Conservation (phyloP, 2,329 filamentous ascomycete species). For the Dactylellina parvicollis region DNA sequence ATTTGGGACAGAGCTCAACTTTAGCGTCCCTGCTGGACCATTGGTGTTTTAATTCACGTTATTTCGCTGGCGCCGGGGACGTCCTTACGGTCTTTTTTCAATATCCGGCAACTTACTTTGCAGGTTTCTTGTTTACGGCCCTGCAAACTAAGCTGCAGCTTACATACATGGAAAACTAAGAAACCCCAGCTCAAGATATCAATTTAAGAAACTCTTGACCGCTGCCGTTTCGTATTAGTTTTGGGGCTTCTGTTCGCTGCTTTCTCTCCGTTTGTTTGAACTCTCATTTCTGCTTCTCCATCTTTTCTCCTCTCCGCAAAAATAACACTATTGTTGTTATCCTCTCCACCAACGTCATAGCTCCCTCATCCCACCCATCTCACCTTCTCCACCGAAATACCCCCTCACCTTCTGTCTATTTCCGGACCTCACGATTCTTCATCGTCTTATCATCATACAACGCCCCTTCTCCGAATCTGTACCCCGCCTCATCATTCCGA, state of each 20-base stretch:
- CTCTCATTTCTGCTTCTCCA: not conserved
- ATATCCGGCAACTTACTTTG: not conserved
- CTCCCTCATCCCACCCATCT: not conserved
- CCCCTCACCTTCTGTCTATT: not conserved
- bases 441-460: not conserved
- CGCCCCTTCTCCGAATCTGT: not conserved
- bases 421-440: not conserved
- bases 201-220: no score
- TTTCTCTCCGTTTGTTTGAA: not conserved
- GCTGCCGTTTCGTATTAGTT: not conserved
- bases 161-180: not conserved
- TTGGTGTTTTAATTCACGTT: not conserved
- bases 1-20: not conserved
- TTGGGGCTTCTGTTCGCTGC: not conserved
- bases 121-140: conserved; percentile 22
- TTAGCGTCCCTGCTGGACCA: not conserved
- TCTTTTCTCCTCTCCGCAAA: not conserved
- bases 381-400: not conserved
- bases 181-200: no score
- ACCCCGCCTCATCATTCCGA: not conserved
- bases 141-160: not conserved
- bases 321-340: not conserved
- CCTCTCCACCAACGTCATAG: conserved; percentile 9
- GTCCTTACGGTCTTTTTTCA: not conserved
- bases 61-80: not conserved